Conservation (phyloP, 495 filamentous ascomycete species). For the Penicillium robsamsonii region DNA sequence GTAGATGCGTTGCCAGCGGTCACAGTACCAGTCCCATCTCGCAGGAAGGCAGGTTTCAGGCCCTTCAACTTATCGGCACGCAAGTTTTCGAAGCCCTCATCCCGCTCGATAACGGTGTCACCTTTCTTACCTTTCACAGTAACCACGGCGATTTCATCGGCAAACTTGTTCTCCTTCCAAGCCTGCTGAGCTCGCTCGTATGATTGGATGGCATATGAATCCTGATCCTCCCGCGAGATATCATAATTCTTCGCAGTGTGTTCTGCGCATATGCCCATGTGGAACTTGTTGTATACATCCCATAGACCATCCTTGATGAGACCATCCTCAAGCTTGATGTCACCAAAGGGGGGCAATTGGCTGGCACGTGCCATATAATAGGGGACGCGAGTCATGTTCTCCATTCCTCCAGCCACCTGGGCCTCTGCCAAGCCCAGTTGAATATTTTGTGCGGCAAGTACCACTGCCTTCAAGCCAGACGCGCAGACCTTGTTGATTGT, state of each 20-base stretch:
- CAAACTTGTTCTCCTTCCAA: constrained; percentile 78
- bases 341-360: constrained; percentile 76
- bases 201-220: constrained; percentile 82
- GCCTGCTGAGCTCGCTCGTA: constrained; percentile 86
- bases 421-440: constrained; percentile 84
- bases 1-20: constrained; percentile 92
- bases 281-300: constrained; percentile 94
- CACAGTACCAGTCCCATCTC: constrained; percentile 80
- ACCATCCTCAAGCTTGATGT: constrained; percentile 84
- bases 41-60: constrained; percentile 87
- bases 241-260: constrained; percentile 84
- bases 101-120: constrained; percentile 69
- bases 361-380: constrained; percentile 82
- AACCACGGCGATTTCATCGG: constrained; percentile 83
- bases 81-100: constrained; percentile 84
- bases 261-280: constrained; percentile 99
- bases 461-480: constrained; percentile 89
- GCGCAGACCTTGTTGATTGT: constrained; percentile 98
- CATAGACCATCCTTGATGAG: constrained; percentile 93
- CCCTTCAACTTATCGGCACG: constrained; percentile 80
- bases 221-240: constrained; percentile 80
- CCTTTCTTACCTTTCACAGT: constrained; percentile 83
- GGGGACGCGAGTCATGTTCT: constrained; percentile 93
- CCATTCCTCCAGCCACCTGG: constrained; percentile 91
- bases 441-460: constrained; percentile 88